Evolutionary conservation across 1,284 basidiomycete species (phyloP).

Genomic region (Heterobasidion occidentale): DNA sequence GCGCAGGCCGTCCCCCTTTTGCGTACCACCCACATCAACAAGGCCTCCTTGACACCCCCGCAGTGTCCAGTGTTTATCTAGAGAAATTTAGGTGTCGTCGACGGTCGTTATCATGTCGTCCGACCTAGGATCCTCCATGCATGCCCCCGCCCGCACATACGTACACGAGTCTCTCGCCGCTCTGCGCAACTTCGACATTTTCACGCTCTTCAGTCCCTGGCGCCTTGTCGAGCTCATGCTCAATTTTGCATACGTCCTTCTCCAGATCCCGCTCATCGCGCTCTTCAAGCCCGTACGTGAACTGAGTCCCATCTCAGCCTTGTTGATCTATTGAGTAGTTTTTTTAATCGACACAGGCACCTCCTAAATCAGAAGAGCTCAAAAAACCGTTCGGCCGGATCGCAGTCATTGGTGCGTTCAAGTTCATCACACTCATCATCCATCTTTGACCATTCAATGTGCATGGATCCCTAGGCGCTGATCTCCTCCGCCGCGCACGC

Average conservation of each 20-base stretch:
- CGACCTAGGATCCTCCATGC: no score
- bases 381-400: conserved; percentile 32
- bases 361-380: conserved; percentile 22
- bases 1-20: no score
- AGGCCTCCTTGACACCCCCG: no score
- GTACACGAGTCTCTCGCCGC: neutral
- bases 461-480: conserved; percentile 11
- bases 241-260: conserved; percentile 27
- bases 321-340: neutral
- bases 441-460: neutral
- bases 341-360: conserved; percentile 5
- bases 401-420: conserved; percentile 39
- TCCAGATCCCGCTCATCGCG: conserved; percentile 29
- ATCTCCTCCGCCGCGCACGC: conserved; percentile 44
- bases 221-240: conserved; percentile 15
- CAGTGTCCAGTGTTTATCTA: no score
- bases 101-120: no score
- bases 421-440: neutral
- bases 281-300: conserved; percentile 33
- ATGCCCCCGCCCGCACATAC: neutral
- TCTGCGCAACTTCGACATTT: neutral
- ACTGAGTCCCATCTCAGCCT: neutral
- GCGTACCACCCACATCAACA: no score
- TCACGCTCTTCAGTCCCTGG: conserved; percentile 4
- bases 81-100: no score